Evolutionary conservation across 441 rosid genomes (phyloP), one percentile per base, ranked within the genome.

Genomic region (Euphorbia corollata): DNA sequence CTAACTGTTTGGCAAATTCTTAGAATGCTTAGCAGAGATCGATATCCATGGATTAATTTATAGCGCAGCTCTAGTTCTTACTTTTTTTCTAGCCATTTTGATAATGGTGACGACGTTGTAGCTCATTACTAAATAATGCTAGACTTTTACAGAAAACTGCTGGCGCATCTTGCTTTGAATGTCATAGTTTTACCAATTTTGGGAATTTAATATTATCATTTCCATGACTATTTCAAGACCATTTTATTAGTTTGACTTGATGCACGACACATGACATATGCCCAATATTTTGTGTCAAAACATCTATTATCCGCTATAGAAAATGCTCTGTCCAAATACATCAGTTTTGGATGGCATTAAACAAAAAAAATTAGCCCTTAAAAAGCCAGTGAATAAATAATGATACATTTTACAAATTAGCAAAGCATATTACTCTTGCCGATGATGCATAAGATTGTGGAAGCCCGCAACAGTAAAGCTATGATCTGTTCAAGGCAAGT

Each of bases 1-100:
- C 70, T 65, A 62, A 43, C 69, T 63, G 59, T 69, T 65, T 71
- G 58, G 55, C 53, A 58, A 41, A 30, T 30, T 64, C 65, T 47
- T 47, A 47, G 51, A 47, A 47, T 47, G 51, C 51, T 47, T 16
- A 47, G 3, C 51, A n/a, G 51, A 47, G 51, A 47, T 47, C 16
- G 51, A 47, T 47, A 47, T 1, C 51, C 51, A 47, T 1, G 51
- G 51, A 12, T 47, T 12, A 47, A 47, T 47, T 47, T 2, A 47
- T 47, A 48, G 69, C 41, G 27, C 39, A 77, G 69, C n/a, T 68
- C 55, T 66, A 56, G 50, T 67, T 18, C 23, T 11, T 16, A 63
- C 57, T 27, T 18, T 19, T 3, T 30, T 68, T 56, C 51, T 38
- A 20, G 34, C 12, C 5, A 5, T 59, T 4, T 51, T 56, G 51